Evolutionary conservation across 2,329 filamentous ascomycete genomes (phyloP).

Genomic region (Botryotinia calthae): DNA sequence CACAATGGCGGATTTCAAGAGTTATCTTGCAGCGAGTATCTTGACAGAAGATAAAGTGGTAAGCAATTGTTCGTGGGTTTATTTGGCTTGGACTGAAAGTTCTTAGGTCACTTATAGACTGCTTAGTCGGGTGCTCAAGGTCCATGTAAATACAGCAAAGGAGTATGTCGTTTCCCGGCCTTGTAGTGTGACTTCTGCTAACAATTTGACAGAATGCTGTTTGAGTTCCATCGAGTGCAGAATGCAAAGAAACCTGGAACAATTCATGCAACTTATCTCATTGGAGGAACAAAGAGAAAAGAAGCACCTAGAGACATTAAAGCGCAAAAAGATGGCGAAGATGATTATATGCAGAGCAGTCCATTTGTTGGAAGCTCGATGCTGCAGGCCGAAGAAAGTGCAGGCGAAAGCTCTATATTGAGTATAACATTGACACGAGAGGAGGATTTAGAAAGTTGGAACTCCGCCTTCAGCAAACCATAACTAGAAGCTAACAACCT

Average conservation of each 20-base stretch:
- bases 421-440: slow-evolving; percentile 69
- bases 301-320: slow-evolving; percentile 40
- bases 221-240: slow-evolving; percentile 77
- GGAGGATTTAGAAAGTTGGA: slow-evolving; percentile 62
- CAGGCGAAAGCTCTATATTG: slow-evolving; percentile 52
- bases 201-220: slow-evolving; percentile 66
- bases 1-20: slow-evolving; percentile 39
- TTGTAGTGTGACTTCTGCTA: slow-evolving; percentile 3
- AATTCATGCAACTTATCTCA: slow-evolving; percentile 88
- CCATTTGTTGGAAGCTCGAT: slow-evolving; percentile 65
- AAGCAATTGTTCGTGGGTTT: slow-evolving; percentile 18
- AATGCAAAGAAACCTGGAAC: slow-evolving; percentile 70
- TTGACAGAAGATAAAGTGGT: slow-evolving; percentile 40
- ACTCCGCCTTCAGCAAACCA: slow-evolving; percentile 38
- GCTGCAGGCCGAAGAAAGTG: slow-evolving; percentile 50
- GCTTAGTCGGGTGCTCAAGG: slow-evolving; percentile 75
- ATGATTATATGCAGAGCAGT: slow-evolving; percentile 65
- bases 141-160: slow-evolving; percentile 86
- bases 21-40: slow-evolving; percentile 38
- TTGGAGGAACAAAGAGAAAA: slow-evolving; percentile 65
- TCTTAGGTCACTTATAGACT: slow-evolving; percentile 82
- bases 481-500: slow-evolving; percentile 20
- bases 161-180: slow-evolving; percentile 52
- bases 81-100: slow-evolving; percentile 15
- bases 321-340: slow-evolving; percentile 55